Evolutionary conservation across 2,329 filamentous ascomycete species (phyloP).

Genomic region (Fusarium sublunatum): DNA sequence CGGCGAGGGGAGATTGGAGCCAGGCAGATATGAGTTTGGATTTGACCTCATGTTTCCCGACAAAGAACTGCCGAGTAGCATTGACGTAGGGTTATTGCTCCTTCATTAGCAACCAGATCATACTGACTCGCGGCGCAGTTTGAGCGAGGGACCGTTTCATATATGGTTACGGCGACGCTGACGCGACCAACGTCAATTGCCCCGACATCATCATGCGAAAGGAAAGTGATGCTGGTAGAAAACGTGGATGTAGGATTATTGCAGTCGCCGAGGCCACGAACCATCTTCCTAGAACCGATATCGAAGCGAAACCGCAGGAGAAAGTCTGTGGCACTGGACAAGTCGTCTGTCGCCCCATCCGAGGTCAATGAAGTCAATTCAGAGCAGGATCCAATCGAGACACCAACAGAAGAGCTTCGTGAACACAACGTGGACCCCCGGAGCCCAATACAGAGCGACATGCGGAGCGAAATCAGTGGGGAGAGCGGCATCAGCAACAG

Average conservation of each 20-base stretch:
- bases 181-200: conserved; percentile 89
- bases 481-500: conserved; percentile 77
- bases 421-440: conserved; percentile 52
- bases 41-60: conserved; percentile 78
- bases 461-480: conserved; percentile 75
- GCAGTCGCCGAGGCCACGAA: conserved; percentile 77
- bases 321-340: conserved; percentile 61
- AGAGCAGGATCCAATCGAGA: conserved; percentile 55
- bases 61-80: conserved; percentile 84
- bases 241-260: conserved; percentile 85
- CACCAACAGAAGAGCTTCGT: conserved; percentile 54
- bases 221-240: conserved; percentile 82
- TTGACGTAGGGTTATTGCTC: conserved; percentile 75
- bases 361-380: conserved; percentile 54
- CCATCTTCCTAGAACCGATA: conserved; percentile 89
- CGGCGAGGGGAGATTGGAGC: conserved; percentile 79
- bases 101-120: neutral
- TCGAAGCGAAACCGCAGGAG: conserved; percentile 75
- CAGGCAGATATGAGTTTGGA: conserved; percentile 82
- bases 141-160: conserved; percentile 91
- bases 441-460: conserved; percentile 62
- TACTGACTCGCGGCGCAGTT: conserved; percentile 69
- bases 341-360: conserved; percentile 54
- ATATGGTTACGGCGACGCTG: conserved; percentile 88
- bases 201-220: conserved; percentile 81